Evolutionary conservation across 768 basidiomycete genomes (phyloP).

Genomic region (Panellus pusillus): DNA sequence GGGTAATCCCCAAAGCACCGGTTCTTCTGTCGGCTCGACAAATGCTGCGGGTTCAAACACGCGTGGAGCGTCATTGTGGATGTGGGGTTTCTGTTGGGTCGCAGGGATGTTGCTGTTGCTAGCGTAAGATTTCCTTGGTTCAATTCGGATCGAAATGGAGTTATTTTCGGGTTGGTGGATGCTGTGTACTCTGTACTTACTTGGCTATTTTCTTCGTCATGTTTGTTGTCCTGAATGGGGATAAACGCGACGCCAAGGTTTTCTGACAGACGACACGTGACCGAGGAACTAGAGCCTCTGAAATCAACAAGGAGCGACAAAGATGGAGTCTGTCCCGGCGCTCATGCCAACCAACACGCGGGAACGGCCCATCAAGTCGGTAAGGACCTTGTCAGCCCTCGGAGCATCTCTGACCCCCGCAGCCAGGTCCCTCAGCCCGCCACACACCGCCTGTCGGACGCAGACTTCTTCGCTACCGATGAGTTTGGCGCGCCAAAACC

Average conservation of each 20-base stretch:
- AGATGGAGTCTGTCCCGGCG: slow-evolving; percentile 2
- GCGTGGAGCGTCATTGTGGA: too few relatives aligned
- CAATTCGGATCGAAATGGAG: too few relatives aligned
- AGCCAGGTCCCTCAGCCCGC: slow-evolving; percentile 10
- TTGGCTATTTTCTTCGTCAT: too few relatives aligned
- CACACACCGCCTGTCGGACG: slow-evolving; percentile 14
- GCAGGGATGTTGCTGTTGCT: too few relatives aligned
- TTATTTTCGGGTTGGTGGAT: too few relatives aligned
- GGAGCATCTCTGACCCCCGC: slow-evolving; percentile 1
- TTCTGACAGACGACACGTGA: too few relatives aligned
- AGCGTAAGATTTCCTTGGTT: too few relatives aligned
- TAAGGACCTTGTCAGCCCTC: background rate
- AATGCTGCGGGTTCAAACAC: background rate
- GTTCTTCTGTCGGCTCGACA: background rate
- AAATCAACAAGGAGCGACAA: background rate
- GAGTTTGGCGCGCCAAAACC: slow-evolving; percentile 21
- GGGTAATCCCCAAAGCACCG: background rate
- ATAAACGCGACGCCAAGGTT: too few relatives aligned
- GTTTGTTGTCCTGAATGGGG: too few relatives aligned
- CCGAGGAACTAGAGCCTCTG: too few relatives aligned
- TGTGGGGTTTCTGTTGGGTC: too few relatives aligned
- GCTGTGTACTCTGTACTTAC: too few relatives aligned
- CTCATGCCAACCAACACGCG: slow-evolving; percentile 2
- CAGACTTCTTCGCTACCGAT: slow-evolving; percentile 21
- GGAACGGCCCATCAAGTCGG: slow-evolving; percentile 7